Conservation (phyloP, 768 basidiomycete species). For the Termitomyces sp. region DNA sequence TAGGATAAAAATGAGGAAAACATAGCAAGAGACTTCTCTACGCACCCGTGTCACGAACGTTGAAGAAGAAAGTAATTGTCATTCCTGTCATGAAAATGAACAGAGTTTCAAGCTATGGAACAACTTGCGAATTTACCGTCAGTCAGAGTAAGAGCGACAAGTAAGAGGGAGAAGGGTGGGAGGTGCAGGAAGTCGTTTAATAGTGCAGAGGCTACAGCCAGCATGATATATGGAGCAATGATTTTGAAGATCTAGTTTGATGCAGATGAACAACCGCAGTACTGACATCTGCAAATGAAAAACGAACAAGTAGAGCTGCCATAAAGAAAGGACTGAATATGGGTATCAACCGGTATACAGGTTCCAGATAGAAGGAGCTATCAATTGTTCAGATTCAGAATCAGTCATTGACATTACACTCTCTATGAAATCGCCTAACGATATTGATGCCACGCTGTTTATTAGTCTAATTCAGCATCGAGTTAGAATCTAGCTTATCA, state of each 20-base stretch:
- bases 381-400: neutral
- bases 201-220: constrained; percentile 62
- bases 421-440: constrained; percentile 37
- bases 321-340: constrained; percentile 84
- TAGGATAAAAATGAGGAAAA: constrained; percentile 4
- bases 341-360: constrained; percentile 82
- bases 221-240: constrained; percentile 70
- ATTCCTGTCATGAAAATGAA: constrained; percentile 44
- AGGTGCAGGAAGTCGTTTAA: constrained; percentile 63
- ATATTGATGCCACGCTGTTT: constrained; percentile 73
- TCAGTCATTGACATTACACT: neutral
- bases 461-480: neutral
- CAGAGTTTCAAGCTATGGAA: neutral
- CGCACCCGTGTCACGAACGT: constrained; percentile 72
- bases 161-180: constrained; percentile 76
- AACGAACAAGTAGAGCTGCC: constrained; percentile 60
- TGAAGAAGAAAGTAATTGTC: constrained; percentile 81
- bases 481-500: constrained; percentile 10
- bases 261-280: neutral
- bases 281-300: neutral
- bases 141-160: constrained; percentile 69
- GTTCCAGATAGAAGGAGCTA: constrained; percentile 81
- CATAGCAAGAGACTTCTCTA: neutral
- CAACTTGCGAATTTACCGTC: constrained; percentile 40
- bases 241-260: constrained; percentile 69